These are phyloP conservation scores for Boletus holoroseus DNA, from an alignment of 1,284 basidiomycete genomes.

Conservation along the genomic window DNA sequence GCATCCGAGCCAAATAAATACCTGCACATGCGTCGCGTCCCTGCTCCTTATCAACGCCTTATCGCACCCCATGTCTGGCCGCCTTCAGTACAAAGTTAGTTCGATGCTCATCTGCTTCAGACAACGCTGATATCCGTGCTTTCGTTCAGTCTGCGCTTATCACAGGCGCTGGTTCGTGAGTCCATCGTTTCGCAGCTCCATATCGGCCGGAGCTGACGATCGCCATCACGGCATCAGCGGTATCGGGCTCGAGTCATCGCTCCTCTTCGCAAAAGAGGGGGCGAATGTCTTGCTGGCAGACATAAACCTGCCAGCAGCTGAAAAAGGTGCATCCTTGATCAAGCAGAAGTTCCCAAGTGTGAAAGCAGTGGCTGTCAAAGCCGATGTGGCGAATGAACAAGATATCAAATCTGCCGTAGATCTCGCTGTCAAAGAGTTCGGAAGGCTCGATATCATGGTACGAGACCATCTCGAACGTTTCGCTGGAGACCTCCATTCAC, in stretches of 20 bases:
- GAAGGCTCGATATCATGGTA: constrained; percentile 89
- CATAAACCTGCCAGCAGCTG: constrained; percentile 75
- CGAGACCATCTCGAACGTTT: constrained; percentile 20
- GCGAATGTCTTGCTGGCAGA: constrained; percentile 84
- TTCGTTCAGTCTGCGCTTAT: constrained; percentile 61
- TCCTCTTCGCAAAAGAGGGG: constrained; percentile 91
- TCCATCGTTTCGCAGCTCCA: constrained; percentile 14
- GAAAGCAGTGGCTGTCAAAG: constrained; percentile 67
- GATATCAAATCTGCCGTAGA: constrained; percentile 82
- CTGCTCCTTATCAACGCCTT: background rate
- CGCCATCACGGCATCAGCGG: constrained; percentile 50
- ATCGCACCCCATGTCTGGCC: constrained; percentile 49
- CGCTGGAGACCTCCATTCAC: background rate
- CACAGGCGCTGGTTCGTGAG: constrained; percentile 83
- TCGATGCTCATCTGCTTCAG: background rate
- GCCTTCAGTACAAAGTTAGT: constrained; percentile 64
- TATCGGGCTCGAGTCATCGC: constrained; percentile 88
- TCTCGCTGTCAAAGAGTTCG: constrained; percentile 76
- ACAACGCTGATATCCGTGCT: constrained; percentile 4
- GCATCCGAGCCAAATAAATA: constrained; percentile 9
- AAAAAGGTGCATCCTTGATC: constrained; percentile 66
- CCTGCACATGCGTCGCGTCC: background rate
- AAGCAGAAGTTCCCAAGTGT: constrained; percentile 62
- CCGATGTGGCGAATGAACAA: constrained; percentile 84
- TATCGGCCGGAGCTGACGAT: constrained; percentile 7